Evolutionary conservation across 2,329 filamentous ascomycete genomes (phyloP), one percentile per base, ranked within the genome.

Genomic region (Colletotrichum lentis): DNA sequence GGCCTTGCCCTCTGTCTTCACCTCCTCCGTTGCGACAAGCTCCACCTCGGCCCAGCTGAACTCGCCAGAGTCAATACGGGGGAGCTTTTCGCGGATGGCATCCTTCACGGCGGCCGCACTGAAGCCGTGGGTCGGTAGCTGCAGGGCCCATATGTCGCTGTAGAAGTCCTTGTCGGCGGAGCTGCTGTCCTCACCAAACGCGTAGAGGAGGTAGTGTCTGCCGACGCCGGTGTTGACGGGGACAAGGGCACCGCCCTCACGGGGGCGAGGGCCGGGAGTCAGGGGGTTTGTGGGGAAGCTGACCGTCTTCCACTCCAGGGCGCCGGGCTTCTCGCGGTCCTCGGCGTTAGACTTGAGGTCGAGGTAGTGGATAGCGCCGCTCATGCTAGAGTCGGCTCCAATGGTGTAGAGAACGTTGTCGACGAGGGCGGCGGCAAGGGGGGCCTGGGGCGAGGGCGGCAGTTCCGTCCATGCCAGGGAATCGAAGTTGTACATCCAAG

Each of bases 71-170:
- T 82, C 79, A 24, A 76, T 75, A 2, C 76, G 74, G 37, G 79
- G 80, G 16, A 86, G 71, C 58, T 77, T 78, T 18, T 79, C 74
- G 4, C 83, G 77, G 35, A 85, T 81, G 11, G 77, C 76, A 70
- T 87, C 85, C 73, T 87, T 87, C 35, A 81, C 75, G 14, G 79
- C 79, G 8, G 85, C 84, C 0, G 81, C 80, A 14, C 78, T 83
- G 41, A 80, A 77, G 2, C 77, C 77, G 37, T 82, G 80, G 0
- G 84, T 78, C 3, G 82, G 80, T 3, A 87, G 76, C 72, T 87
- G 85, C 64, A 86, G 79, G 1, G 83, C 79, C 84, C 84, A 87
- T 3, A 86, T 78, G 67, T 86, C 85, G 50, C 77, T 78, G 54
- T 76, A 74, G 10, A 72, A 70, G 6, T 69, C 73, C 8, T 73